Evolutionary conservation across 371 early-diverging fungal genomes (phyloP), one percentile per base, ranked within the genome.

Genomic region (Rhizopus stolonifer): DNA sequence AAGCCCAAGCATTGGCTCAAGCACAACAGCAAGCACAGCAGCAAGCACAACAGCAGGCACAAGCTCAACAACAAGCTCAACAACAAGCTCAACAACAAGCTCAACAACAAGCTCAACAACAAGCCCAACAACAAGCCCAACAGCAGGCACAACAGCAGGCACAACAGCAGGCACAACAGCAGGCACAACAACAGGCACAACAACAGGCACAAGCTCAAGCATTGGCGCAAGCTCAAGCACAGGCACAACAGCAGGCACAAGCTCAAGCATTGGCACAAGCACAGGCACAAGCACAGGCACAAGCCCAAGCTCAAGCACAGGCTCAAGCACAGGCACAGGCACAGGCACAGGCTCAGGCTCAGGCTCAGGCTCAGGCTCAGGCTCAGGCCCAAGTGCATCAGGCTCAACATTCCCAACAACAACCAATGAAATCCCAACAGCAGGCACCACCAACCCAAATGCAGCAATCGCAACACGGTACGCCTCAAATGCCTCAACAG

Each of bases 291-390:
- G 46, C 44, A 3, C 56, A 56, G 23, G 46, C 49, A 1, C 62
- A 56, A 32, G 43, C 25, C 0, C 62, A 62, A 25, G 53, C 53
- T 1, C 62, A 61, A 44, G 32, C 26, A 4, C 38, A 33, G 9
- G 42, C 42, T 13, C 60, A 59, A 23, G 25, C 42, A 18, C 53
- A 59, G 26, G 15, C 43, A 0, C 54, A 60, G 33, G 33, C 54
- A 18, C 61, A 61, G 25, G 17, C 46, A 3, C 60, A 54, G 13
- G 36, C 54, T n/a, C 63, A 63, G 7, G 33, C 36, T 1, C 61
- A 61, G n/a, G 52, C 52, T 21, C 56, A 61, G 25, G 29, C 48
- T 3, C 62, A 61, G 26, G 56, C 54, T 6, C 60, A 55, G 36
- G 26, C 47, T 14, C 56, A 56, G 17, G 54, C 49, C 7, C 65